Evolutionary conservation across 805 yeast species (phyloP).

Genomic region (Saccharomycopsis guyanensis): DNA sequence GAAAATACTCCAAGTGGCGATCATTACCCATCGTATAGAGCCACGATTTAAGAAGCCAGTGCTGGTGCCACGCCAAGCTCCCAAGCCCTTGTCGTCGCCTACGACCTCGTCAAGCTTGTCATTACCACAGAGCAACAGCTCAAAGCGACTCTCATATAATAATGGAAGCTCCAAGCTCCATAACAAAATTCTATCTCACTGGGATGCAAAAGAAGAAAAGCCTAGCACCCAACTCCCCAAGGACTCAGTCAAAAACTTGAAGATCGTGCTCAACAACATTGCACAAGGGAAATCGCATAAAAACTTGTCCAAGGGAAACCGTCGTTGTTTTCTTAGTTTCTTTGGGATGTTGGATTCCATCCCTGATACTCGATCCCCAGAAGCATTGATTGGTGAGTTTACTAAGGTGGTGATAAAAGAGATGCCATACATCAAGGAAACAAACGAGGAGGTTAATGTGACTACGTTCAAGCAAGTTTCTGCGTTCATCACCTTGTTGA

Average conservation of each 20-base stretch:
- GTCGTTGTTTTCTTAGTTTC: conserved; percentile 12
- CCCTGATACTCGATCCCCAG: conserved; percentile 1
- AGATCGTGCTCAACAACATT: neutral
- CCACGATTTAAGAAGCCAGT: conserved; percentile 47
- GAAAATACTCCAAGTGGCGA: conserved; percentile 44
- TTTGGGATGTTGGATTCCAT: conserved; percentile 1
- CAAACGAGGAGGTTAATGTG: conserved; percentile 3
- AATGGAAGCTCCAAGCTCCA: conserved; percentile 27
- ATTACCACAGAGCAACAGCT: conserved; percentile 9
- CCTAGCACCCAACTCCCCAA: conserved; percentile 8
- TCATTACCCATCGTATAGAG: conserved; percentile 56
- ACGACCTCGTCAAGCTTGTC: neutral
- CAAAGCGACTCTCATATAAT: conserved; percentile 23
- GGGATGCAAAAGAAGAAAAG: conserved; percentile 10
- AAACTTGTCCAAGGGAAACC: conserved; percentile 23
- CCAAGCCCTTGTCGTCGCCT: neutral
- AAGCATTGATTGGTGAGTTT: conserved; percentile 5
- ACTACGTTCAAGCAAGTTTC: conserved; percentile 10
- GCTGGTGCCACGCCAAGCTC: conserved; percentile 2
- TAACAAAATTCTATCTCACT: conserved; percentile 21
- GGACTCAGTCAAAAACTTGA: conserved; percentile 13
- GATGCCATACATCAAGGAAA: conserved; percentile 7
- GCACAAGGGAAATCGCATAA: conserved; percentile 26
- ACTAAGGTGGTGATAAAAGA: conserved; percentile 13
- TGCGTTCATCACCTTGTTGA: conserved; percentile 31